Conservation (phyloP, 2,329 filamentous ascomycete species). For the Cyphellophora europaea region DNA sequence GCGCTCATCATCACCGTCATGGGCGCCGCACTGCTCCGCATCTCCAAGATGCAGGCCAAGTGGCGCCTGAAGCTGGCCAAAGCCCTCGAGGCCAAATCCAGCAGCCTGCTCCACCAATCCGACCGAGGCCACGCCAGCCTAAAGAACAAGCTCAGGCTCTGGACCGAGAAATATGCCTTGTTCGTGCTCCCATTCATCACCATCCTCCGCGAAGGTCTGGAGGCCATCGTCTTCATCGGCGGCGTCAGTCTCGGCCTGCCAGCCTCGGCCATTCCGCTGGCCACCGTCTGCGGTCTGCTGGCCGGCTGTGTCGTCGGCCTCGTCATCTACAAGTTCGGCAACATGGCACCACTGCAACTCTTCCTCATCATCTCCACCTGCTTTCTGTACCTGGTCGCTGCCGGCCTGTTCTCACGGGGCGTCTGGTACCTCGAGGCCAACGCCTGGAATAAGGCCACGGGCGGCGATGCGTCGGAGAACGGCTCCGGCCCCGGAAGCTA, state of each 20-base stretch:
- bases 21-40: constrained; percentile 68
- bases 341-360: constrained; percentile 56
- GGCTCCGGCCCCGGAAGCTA: constrained; percentile 66
- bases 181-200: constrained; percentile 81
- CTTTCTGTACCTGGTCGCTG: constrained; percentile 74
- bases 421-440: constrained; percentile 68
- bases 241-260: constrained; percentile 71
- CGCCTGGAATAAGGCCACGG: constrained; percentile 52
- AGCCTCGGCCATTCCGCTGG: constrained; percentile 66
- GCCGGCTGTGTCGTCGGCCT: constrained; percentile 62
- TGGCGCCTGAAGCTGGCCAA: constrained; percentile 76
- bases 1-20: constrained; percentile 72
- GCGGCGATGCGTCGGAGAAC: constrained; percentile 49
- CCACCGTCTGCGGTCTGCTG: constrained; percentile 61
- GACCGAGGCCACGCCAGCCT: constrained; percentile 30
- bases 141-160: constrained; percentile 22
- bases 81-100: constrained; percentile 51
- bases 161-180: constrained; percentile 72
- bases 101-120: constrained; percentile 19
- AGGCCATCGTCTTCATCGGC: constrained; percentile 77
- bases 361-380: constrained; percentile 79
- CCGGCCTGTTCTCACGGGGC: constrained; percentile 67
- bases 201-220: constrained; percentile 75
- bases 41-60: constrained; percentile 76
- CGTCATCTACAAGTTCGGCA: constrained; percentile 69